Evolutionary conservation across 2,329 filamentous ascomycete species (phyloP).

Genomic region (Ascochyta rabiei): DNA sequence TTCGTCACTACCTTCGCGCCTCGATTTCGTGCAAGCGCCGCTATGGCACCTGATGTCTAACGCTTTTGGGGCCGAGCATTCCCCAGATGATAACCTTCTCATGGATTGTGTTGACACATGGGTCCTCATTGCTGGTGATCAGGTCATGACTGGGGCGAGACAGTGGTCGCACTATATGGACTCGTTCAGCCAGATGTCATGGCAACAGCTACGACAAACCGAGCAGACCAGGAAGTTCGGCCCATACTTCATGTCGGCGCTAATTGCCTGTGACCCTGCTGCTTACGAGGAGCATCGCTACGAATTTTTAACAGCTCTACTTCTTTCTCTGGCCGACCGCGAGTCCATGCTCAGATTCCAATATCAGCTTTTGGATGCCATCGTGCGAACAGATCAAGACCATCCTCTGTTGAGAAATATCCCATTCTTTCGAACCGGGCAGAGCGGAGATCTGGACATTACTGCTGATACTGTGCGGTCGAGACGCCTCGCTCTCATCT

Average conservation of each 20-base stretch:
- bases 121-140: constrained; percentile 55
- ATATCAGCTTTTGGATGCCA: constrained; percentile 59
- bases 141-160: constrained; percentile 53
- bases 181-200: constrained; percentile 59
- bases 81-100: constrained; percentile 60
- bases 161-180: constrained; percentile 64
- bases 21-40: constrained; percentile 55
- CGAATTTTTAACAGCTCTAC: constrained; percentile 60
- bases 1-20: constrained; percentile 16
- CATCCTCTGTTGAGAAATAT: constrained; percentile 62
- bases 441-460: constrained; percentile 53
- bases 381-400: constrained; percentile 55
- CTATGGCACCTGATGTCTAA: constrained; percentile 64
- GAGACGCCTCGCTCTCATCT: constrained; percentile 62
- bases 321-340: constrained; percentile 63
- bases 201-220: constrained; percentile 55
- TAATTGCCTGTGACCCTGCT: constrained; percentile 48
- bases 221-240: constrained; percentile 54
- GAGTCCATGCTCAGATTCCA: constrained; percentile 67
- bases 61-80: constrained; percentile 64
- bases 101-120: constrained; percentile 61
- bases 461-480: constrained; percentile 59
- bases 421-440: constrained; percentile 57
- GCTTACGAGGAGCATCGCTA: constrained; percentile 54
- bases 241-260: constrained; percentile 52